A percentile compares a stretch with the other conserved stretches of the same genome.
These are phyloP conservation scores for Apiospora saccharicola DNA, from an alignment of 2,329 filamentous ascomycete genomes.

Conservation along the genomic window DNA sequence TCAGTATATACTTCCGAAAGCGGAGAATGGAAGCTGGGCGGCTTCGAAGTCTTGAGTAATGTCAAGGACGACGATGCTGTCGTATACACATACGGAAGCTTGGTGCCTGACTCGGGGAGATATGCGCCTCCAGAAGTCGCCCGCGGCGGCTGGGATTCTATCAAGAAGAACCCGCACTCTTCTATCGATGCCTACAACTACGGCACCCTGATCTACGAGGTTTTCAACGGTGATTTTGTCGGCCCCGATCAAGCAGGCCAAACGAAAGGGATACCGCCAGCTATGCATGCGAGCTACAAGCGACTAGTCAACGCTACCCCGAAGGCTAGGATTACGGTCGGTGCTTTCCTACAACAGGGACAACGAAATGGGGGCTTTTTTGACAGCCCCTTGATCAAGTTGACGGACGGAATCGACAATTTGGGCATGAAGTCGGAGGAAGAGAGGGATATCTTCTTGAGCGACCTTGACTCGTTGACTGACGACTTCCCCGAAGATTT, in stretches of 20 bases:
- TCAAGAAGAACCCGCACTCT: conserved; percentile 81
- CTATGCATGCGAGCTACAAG: conserved; percentile 92
- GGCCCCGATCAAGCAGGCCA: conserved; percentile 83
- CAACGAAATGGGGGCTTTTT: conserved; percentile 86
- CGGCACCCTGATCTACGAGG: conserved; percentile 85
- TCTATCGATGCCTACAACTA: conserved; percentile 90
- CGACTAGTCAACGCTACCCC: conserved; percentile 87
- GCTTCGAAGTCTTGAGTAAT: conserved; percentile 92
- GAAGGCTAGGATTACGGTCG: conserved; percentile 84
- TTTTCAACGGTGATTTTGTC: conserved; percentile 85
- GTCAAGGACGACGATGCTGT: conserved; percentile 95
- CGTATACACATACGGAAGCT: conserved; percentile 90
- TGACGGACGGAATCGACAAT: conserved; percentile 93
- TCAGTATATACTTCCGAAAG: conserved; percentile 95
- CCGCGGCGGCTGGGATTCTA: conserved; percentile 87
- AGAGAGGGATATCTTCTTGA: conserved; percentile 85
- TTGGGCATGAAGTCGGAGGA: conserved; percentile 85
- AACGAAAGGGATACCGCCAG: conserved; percentile 84
- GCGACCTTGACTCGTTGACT: conserved; percentile 85
- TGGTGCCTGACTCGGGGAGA: conserved; percentile 83
- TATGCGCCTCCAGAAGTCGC: conserved; percentile 89
- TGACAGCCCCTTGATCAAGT: conserved; percentile 87
- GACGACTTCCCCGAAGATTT: conserved; percentile 98
- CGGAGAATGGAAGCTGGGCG: conserved; percentile 96
- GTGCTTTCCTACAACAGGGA: conserved; percentile 90